Conservation (phyloP, 768 basidiomycete species). For the Rubroboletus pulcherrimus region DNA sequence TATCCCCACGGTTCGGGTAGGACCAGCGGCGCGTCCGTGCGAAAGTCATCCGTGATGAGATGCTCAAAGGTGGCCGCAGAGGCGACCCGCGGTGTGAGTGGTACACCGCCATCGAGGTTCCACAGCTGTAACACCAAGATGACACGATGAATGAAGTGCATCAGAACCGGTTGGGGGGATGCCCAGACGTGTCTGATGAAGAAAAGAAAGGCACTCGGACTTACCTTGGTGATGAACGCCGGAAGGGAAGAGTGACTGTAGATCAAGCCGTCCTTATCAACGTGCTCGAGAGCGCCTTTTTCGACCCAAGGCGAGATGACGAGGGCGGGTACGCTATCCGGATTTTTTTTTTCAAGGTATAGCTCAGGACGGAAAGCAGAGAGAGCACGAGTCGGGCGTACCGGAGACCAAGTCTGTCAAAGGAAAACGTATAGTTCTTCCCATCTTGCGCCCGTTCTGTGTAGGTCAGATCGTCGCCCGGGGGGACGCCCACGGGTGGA, state of each 20-base stretch:
- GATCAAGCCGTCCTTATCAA: background rate
- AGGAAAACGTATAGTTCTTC: conserved; percentile 17
- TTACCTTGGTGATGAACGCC: conserved; percentile 21
- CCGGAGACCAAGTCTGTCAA: conserved; percentile 25
- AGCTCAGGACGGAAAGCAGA: background rate
- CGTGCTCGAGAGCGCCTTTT: conserved; percentile 17
- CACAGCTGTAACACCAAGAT: conserved; percentile 12
- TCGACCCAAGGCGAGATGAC: conserved; percentile 25
- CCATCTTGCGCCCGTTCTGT: conserved; percentile 21
- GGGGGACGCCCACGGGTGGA: conserved; percentile 20
- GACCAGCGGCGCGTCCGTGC: conserved; percentile 8
- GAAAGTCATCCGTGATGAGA: conserved; percentile 21
- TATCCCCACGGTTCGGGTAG: conserved; percentile 24
- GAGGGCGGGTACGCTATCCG: conserved; percentile 18
- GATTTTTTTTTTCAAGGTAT: too few species aligned
- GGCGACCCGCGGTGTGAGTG: conserved; percentile 20
- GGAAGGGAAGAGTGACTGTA: conserved; percentile 26
- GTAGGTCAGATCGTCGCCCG: conserved; percentile 23
- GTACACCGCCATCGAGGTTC: conserved; percentile 22
- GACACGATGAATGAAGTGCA: background rate
- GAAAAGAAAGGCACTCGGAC: too few species aligned
- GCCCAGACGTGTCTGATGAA: background rate
- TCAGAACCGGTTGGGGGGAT: background rate
- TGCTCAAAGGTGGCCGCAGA: conserved; percentile 23
- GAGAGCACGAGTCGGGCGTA: background rate